These are phyloP conservation scores for Psilocybe azurescens DNA, from an alignment of 768 basidiomycete species.

Conservation along the genomic window DNA sequence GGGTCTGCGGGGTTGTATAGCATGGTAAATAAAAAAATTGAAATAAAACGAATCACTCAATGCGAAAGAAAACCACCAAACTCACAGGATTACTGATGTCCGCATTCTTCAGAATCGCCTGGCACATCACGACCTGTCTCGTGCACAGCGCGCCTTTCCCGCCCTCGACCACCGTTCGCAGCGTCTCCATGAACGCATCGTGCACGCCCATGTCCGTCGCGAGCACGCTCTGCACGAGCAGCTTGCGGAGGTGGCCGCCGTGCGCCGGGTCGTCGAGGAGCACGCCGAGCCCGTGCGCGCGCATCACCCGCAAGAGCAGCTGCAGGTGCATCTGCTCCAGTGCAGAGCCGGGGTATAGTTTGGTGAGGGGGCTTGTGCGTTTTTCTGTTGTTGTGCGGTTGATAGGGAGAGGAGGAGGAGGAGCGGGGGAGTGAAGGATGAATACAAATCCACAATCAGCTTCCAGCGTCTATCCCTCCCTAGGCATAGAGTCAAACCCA, in stretches of 20 bases:
- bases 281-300: constrained; percentile 74
- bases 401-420: background rate
- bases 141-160: constrained; percentile 42
- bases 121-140: constrained; percentile 78
- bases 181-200: constrained; percentile 77
- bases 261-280: constrained; percentile 62
- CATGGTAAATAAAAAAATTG: background rate
- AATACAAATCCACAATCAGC: no score
- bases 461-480: background rate
- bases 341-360: constrained; percentile 88
- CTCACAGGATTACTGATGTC: constrained; percentile 98
- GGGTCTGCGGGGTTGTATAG: constrained; percentile 57
- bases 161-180: constrained; percentile 54
- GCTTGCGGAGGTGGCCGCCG: constrained; percentile 63
- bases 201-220: constrained; percentile 97
- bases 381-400: constrained; percentile 64
- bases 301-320: constrained; percentile 80
- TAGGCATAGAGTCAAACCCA: background rate
- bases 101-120: constrained; percentile 94
- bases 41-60: background rate
- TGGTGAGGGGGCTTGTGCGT: constrained; percentile 86
- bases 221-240: constrained; percentile 82
- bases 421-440: background rate
- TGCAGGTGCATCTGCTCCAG: constrained; percentile 93
- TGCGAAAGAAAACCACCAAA: constrained; percentile 20